phyloP scores from a whole-genome alignment of 2,329 filamentous ascomycete species.

The Helicocarpus griseus region DNA sequence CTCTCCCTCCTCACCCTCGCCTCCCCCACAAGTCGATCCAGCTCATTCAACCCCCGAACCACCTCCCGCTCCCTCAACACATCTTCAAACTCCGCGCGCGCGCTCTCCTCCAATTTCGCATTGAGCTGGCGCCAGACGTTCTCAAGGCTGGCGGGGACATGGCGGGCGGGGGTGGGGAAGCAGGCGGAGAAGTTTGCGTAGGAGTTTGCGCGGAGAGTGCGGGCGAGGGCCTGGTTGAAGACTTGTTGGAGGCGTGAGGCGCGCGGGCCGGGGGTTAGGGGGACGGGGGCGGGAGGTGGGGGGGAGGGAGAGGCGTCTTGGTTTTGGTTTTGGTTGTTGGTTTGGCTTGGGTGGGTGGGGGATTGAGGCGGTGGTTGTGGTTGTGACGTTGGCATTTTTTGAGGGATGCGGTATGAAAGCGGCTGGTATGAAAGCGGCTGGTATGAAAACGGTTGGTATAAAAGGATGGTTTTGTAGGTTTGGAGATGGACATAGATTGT shows the following conservation, averaged over 20 bases:
- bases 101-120: conserved; percentile 47
- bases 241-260: conserved; percentile 51
- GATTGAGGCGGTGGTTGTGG: neutral
- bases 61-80: conserved; percentile 49
- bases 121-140: conserved; percentile 50
- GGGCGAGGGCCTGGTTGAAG: conserved; percentile 49
- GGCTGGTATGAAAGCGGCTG: too few relatives aligned
- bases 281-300: conserved; percentile 42
- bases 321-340: conserved; percentile 17
- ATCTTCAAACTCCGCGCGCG: conserved; percentile 51
- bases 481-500: too few relatives aligned
- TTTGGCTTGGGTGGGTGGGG: conserved; percentile 1
- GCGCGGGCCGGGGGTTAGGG: conserved; percentile 49
- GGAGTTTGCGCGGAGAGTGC: conserved; percentile 52
- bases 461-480: too few relatives aligned
- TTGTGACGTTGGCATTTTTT: neutral
- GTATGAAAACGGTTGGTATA: too few relatives aligned
- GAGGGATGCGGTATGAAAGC: too few relatives aligned
- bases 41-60: conserved; percentile 48
- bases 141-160: conserved; percentile 48
- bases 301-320: conserved; percentile 39
- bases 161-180: conserved; percentile 52
- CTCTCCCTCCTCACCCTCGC: conserved; percentile 45
- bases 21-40: conserved; percentile 51
- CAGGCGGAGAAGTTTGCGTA: conserved; percentile 54